Evolutionary conservation across 1,139 yeast genomes (phyloP).

Genomic region (Geotrichum cucujoidarum): DNA sequence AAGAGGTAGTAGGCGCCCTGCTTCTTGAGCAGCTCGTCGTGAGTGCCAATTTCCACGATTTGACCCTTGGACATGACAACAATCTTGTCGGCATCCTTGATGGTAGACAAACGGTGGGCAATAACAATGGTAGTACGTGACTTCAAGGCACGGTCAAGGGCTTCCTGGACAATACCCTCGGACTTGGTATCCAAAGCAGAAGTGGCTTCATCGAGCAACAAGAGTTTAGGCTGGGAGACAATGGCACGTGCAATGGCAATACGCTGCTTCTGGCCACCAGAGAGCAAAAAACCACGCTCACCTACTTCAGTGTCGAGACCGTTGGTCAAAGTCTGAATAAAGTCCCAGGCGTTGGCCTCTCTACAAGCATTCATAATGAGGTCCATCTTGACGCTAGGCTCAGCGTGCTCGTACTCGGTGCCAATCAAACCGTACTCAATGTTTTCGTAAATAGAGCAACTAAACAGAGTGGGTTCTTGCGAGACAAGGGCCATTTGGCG

Average conservation of each 20-base stretch:
- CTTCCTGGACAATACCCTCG: slow-evolving; percentile 48
- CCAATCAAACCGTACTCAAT: slow-evolving; percentile 66
- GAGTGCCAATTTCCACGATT: slow-evolving; percentile 43
- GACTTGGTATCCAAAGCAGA: slow-evolving; percentile 73
- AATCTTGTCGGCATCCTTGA: slow-evolving; percentile 47
- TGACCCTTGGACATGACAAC: slow-evolving; percentile 43
- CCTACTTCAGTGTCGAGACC: slow-evolving; percentile 53
- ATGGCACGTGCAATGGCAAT: slow-evolving; percentile 83
- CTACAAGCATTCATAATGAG: slow-evolving; percentile 37
- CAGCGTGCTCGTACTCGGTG: slow-evolving; percentile 47
- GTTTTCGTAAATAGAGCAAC: slow-evolving; percentile 75
- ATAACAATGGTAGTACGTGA: slow-evolving; percentile 69
- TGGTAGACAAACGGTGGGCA: slow-evolving; percentile 76
- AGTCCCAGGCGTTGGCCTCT: slow-evolving; percentile 42
- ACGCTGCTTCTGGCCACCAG: slow-evolving; percentile 91
- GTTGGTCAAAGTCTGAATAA: slow-evolving; percentile 38
- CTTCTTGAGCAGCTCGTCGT: slow-evolving; percentile 34
- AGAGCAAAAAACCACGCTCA: slow-evolving; percentile 48
- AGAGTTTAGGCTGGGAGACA: slow-evolving; percentile 55
- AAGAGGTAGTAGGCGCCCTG: slow-evolving; percentile 36
- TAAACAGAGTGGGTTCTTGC: slow-evolving; percentile 79
- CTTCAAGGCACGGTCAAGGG: slow-evolving; percentile 58
- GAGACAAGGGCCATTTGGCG: slow-evolving; percentile 78
- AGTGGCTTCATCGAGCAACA: slow-evolving; percentile 71
- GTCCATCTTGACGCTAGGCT: slow-evolving; percentile 33